These are phyloP conservation scores for Osmanthus fragrans DNA, from an alignment of 257 asterid genomes.

Conservation along the genomic window DNA sequence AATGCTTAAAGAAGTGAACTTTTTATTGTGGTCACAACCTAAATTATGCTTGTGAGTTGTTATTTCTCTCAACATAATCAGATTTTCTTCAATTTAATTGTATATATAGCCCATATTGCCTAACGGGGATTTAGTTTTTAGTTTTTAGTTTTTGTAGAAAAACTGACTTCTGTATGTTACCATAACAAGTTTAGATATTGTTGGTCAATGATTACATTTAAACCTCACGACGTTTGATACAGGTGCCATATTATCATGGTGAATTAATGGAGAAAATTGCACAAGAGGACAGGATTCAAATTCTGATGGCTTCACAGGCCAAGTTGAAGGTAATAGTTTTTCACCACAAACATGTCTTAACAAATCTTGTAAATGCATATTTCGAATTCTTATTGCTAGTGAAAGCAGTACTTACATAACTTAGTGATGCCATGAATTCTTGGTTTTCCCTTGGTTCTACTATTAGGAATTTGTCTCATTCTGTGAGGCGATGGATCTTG, in stretches of 20 bases:
- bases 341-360: not conserved
- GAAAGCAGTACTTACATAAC: slow-evolving; percentile 1
- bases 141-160: not conserved
- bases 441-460: slow-evolving; percentile 21
- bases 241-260: slow-evolving; percentile 88
- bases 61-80: not conserved
- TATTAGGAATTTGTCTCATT: slow-evolving; percentile 77
- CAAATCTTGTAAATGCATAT: not conserved
- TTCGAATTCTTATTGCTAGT: not conserved
- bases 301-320: slow-evolving; percentile 69
- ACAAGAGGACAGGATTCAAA: slow-evolving; percentile 65
- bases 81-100: slow-evolving; percentile 3
- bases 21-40: not conserved
- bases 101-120: slow-evolving; percentile 28
- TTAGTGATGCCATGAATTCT: slow-evolving; percentile 6
- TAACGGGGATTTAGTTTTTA: not conserved
- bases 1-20: not conserved
- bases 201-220: not conserved
- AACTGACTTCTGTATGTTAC: not conserved
- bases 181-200: not conserved
- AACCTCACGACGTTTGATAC: slow-evolving; percentile 21
- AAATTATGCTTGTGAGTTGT: not conserved
- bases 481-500: slow-evolving; percentile 94
- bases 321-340: slow-evolving; percentile 66
- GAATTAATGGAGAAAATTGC: slow-evolving; percentile 72